These are phyloP conservation scores for Thraustochytrium striatum DNA, from an alignment of 352 stramenopile species.

Conservation along the genomic window DNA sequence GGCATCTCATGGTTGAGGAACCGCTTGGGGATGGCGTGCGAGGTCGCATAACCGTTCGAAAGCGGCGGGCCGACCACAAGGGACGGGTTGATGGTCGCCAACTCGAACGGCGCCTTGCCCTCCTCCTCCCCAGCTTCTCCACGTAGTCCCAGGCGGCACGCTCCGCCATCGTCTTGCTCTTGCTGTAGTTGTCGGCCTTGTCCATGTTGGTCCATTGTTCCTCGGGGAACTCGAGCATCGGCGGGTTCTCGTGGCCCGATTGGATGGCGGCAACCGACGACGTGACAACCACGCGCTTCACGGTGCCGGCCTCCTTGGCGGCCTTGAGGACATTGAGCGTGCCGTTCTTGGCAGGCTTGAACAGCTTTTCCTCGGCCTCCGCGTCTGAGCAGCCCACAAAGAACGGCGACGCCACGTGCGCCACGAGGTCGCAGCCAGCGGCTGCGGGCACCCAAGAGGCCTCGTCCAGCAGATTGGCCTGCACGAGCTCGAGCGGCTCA, in stretches of 20 bases:
- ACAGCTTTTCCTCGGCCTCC: constrained; percentile 53
- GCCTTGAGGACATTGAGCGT: constrained; percentile 55
- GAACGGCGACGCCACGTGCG: constrained; percentile 58
- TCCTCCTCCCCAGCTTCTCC: too few species aligned
- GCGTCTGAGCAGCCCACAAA: constrained; percentile 22
- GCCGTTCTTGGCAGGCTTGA: constrained; percentile 56
- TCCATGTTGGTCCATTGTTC: constrained; percentile 52
- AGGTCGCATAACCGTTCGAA: not conserved
- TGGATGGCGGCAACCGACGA: constrained; percentile 58
- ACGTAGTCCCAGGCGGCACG: constrained; percentile 56
- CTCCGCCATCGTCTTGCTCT: constrained; percentile 59
- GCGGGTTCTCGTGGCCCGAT: constrained; percentile 30
- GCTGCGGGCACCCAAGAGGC: constrained; percentile 27
- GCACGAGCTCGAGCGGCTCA: constrained; percentile 40
- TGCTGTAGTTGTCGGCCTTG: constrained; percentile 52
- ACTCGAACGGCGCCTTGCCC: constrained; percentile 11
- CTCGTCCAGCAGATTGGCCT: constrained; percentile 34
- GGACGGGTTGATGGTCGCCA: constrained; percentile 57
- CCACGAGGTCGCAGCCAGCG: constrained; percentile 53
- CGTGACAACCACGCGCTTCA: constrained; percentile 60
- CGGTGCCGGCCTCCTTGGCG: constrained; percentile 46
- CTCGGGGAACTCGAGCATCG: constrained; percentile 28
- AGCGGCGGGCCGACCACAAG: constrained; percentile 50
- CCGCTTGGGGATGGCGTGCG: constrained; percentile 30
- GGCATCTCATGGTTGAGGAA: constrained; percentile 50